A percentile compares a stretch with the other conserved stretches of the same genome.
phyloP scores from a whole-genome alignment of 2,329 filamentous ascomycete species.

The Cryphonectria naterciae region DNA sequence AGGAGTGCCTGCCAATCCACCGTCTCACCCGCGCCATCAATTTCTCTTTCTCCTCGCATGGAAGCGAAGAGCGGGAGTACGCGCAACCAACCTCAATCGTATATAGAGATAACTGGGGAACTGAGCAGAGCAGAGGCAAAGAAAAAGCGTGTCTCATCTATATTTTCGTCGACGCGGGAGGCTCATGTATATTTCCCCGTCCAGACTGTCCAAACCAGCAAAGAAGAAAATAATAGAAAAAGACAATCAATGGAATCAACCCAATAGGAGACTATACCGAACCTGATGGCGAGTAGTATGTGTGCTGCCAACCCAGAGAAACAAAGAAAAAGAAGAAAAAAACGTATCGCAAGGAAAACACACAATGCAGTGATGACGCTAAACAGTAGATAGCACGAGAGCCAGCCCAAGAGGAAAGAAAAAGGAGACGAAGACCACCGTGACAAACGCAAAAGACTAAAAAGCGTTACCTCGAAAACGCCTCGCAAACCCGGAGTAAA shows the following conservation, averaged over 20 bases:
- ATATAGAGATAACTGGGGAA: neutral
- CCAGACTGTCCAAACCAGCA: neutral
- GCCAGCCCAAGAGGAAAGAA: neutral
- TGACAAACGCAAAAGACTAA: neutral
- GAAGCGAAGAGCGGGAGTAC: neutral
- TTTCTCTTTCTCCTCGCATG: neutral
- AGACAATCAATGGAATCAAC: neutral
- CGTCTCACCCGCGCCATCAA: neutral
- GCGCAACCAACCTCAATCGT: neutral
- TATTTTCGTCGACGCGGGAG: neutral
- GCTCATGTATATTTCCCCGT: neutral
- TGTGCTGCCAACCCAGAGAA: constrained; percentile 7
- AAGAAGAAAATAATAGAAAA: neutral
- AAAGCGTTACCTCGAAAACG: constrained; percentile 14
- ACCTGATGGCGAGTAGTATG: constrained; percentile 4
- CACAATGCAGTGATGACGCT: constrained; percentile 11
- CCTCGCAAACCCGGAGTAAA: constrained; percentile 9
- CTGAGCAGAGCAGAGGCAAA: constrained; percentile 2
- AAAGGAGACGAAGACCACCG: neutral
- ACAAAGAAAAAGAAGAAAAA: neutral
- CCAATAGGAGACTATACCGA: neutral
- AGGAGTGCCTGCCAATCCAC: constrained; percentile 11
- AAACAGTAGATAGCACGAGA: neutral
- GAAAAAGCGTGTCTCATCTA: constrained; percentile 8
- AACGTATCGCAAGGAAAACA: neutral